Percentiles rank a stretch among this genome's conserved stretches.
phyloP scores from a whole-genome alignment of 2,329 filamentous ascomycete species.

The Chrysoporthe deuterocubensis region DNA sequence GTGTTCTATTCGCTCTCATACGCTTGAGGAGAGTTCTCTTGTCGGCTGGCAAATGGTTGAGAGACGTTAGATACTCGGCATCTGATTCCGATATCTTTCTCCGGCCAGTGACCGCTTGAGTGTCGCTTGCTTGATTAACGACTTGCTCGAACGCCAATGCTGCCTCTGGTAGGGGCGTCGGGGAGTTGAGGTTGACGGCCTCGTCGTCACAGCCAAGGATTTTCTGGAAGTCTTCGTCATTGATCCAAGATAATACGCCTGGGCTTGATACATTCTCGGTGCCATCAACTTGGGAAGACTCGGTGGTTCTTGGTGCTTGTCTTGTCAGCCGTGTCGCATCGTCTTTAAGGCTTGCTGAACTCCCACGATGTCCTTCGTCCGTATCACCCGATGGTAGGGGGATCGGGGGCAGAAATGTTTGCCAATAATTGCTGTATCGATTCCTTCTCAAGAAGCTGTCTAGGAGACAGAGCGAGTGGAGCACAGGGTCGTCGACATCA shows the following conservation, averaged over 20 bases:
- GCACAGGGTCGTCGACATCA: background rate
- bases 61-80: background rate
- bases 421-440: background rate
- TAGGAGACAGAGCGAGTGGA: background rate
- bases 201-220: background rate
- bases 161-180: background rate
- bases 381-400: background rate
- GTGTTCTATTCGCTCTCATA: background rate
- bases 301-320: background rate
- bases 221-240: background rate
- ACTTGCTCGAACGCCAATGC: background rate
- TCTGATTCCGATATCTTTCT: background rate
- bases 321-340: background rate
- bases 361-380: background rate
- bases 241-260: background rate
- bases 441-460: background rate
- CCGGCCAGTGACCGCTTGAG: background rate
- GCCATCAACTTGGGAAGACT: background rate
- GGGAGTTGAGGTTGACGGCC: background rate
- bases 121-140: background rate
- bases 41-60: background rate
- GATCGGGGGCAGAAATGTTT: background rate
- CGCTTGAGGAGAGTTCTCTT: background rate
- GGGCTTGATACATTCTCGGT: background rate
- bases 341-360: background rate